Percentiles rank a stretch among this genome's conserved stretches.
Conservation (phyloP, 495 filamentous ascomycete genomes). For the Daldinia loculata region DNA sequence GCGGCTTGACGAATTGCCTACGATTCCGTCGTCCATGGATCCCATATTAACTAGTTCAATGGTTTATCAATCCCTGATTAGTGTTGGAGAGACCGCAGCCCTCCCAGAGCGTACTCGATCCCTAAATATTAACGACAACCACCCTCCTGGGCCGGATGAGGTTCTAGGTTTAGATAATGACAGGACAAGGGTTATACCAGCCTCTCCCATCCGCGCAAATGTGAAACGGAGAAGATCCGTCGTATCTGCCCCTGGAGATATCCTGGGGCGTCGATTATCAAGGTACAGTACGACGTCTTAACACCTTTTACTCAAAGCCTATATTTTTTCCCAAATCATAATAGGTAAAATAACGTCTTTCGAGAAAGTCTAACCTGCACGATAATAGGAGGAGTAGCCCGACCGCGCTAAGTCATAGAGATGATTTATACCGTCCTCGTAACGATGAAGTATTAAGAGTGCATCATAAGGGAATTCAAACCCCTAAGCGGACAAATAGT, state of each 20-base stretch:
- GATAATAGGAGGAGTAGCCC: not conserved
- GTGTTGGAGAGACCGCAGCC: not conserved
- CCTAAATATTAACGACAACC: not conserved
- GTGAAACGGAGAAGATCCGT: constrained; percentile 29
- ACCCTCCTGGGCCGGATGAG: not conserved
- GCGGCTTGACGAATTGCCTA: not conserved
- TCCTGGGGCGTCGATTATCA: not conserved
- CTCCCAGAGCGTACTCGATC: constrained; percentile 12
- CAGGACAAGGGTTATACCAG: constrained; percentile 14
- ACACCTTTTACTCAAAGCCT: not conserved
- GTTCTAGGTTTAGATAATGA: not conserved
- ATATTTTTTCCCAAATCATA: not conserved
- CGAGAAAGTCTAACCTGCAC: not conserved
- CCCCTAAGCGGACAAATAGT: not conserved
- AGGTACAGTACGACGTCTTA: constrained; percentile 17
- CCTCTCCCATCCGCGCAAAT: constrained; percentile 27
- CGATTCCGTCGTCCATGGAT: constrained; percentile 22
- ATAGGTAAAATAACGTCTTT: not conserved
- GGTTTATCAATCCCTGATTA: not conserved
- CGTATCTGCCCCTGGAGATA: constrained; percentile 35
- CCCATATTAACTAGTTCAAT: constrained; percentile 14
- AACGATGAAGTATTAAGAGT: not conserved
- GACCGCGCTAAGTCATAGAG: not conserved
- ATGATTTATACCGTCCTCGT: not conserved
- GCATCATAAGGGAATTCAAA: too few relatives aligned